These are phyloP conservation scores for Cylindrotheca fusiformis DNA, from an alignment of 108 stramenopile species.

Conservation along the genomic window DNA sequence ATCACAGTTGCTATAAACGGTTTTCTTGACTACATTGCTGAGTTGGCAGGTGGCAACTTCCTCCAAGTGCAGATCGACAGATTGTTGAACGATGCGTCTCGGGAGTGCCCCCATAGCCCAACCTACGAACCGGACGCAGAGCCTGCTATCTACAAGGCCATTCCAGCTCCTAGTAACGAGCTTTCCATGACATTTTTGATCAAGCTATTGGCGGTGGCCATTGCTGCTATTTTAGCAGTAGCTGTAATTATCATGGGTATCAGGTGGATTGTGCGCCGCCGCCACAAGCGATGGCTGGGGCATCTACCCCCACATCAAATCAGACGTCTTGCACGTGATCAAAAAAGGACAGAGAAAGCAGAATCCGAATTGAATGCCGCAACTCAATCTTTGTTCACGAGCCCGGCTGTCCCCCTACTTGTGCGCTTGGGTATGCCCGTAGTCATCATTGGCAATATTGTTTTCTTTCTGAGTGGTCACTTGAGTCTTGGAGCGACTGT, in stretches of 20 bases:
- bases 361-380: slow-evolving; percentile 41
- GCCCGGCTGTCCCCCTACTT: slow-evolving; percentile 39
- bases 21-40: slow-evolving; percentile 37
- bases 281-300: slow-evolving; percentile 57
- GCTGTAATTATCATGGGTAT: slow-evolving; percentile 22
- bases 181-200: slow-evolving; percentile 40
- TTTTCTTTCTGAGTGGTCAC: slow-evolving; percentile 74
- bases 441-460: slow-evolving; percentile 70
- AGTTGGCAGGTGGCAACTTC: slow-evolving; percentile 47
- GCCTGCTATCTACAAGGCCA: slow-evolving; percentile 30
- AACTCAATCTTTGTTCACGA: slow-evolving; percentile 51
- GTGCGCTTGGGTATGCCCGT: slow-evolving; percentile 57
- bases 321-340: slow-evolving; percentile 9
- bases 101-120: slow-evolving; percentile 58
- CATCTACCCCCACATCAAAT: slow-evolving; percentile 32
- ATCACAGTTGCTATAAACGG: slow-evolving; percentile 49
- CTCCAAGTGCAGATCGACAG: slow-evolving; percentile 64
- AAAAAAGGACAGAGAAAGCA: slow-evolving; percentile 23
- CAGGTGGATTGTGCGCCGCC: slow-evolving; percentile 36
- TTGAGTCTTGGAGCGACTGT: slow-evolving; percentile 67
- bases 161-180: slow-evolving; percentile 19
- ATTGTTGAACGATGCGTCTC: slow-evolving; percentile 49
- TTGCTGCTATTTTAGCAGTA: slow-evolving; percentile 26
- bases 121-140: slow-evolving; percentile 41
- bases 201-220: slow-evolving; percentile 28